phyloP scores from a whole-genome alignment of 345 rosid genomes.

The Arabidopsis arenosa region DNA sequence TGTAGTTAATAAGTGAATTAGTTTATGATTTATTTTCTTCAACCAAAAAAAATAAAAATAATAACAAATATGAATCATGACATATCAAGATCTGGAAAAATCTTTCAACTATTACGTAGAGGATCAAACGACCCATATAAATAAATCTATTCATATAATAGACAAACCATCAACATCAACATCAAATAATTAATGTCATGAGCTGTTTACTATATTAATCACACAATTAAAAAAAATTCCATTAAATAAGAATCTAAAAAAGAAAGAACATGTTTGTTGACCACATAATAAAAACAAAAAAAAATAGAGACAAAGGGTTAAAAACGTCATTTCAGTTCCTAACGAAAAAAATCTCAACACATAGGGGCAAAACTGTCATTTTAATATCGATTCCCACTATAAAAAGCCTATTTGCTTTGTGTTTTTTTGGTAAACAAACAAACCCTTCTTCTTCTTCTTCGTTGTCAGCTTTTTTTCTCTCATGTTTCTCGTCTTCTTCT shows the following conservation, averaged over 20 bases:
- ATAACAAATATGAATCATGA: too few relatives aligned
- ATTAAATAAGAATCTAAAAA: conserved; percentile 9
- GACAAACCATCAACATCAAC: background rate
- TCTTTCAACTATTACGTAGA: too few relatives aligned
- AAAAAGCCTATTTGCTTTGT: conserved; percentile 14
- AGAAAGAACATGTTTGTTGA: conserved; percentile 17
- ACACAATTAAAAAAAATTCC: background rate
- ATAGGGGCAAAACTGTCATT: conserved; percentile 26
- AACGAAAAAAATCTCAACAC: background rate
- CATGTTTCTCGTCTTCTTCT: conserved; percentile 37
- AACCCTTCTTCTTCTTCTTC: background rate
- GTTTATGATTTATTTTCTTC: too few relatives aligned
- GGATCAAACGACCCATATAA: background rate
- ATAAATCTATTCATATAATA: background rate
- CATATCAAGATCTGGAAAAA: too few relatives aligned
- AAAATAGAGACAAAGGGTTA: background rate
- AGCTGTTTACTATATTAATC: conserved; percentile 28
- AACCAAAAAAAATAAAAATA: too few relatives aligned
- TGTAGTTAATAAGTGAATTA: too few relatives aligned
- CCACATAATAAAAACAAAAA: conserved; percentile 18
- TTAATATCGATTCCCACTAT: background rate
- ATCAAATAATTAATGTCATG: background rate
- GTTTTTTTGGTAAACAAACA: background rate
- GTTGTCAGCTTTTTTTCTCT: background rate
- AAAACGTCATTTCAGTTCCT: background rate